Base-by-base conservation (phyloP, 352 stramenopile species). In the Pelagophyceae sp. region DNA sequence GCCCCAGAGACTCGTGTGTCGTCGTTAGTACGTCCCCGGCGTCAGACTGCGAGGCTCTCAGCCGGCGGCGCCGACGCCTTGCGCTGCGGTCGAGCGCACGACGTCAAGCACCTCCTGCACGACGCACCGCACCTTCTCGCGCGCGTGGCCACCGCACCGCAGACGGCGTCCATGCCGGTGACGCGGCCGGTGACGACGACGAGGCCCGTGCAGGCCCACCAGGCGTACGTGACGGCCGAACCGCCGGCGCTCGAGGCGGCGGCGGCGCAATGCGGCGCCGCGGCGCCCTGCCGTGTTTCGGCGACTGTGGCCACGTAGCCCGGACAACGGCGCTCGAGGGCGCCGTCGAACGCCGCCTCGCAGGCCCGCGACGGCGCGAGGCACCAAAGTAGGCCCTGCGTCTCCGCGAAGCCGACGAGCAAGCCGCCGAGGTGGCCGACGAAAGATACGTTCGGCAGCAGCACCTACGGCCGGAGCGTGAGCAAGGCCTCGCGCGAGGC, bases 371-470 rank as follows among this genome's bases (percentile, higher is more conserved):
- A 67, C 58, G 58, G 58, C 15, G 31, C 5, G 58, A 31, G 15
- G 15, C 58, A 67, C 15, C 11, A 15, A 27, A 67, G 27, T 5
- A 67, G 58, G 58, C 58, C 58, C 11, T 67, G 29, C 11, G 15
- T 15, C 58, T 67, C 58, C 11, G 29, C 23, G n/a, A 80, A 37
- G 6, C 82, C 81, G 25, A 64, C 72, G 27, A 85, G 32, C 3
- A 85, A 1, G 45, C 81, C 80, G 5, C 1, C 64, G 19, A 85
- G 69, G 58, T 85, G 81, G 27, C 82, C 82, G 17, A 83, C 54
- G 63, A 87, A 85, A 5, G 81, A 88, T 17, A 90, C 81, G 77
- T 90, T 85, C 0, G 88, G 88, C 82, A 93, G 86, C 51, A 92
- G 77, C 23, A 93, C 11, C 45, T n/a, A n/a, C n/a, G n/a, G n/a